phyloP scores from a whole-genome alignment of 768 basidiomycete species.

The Floccularia luteovirens region DNA sequence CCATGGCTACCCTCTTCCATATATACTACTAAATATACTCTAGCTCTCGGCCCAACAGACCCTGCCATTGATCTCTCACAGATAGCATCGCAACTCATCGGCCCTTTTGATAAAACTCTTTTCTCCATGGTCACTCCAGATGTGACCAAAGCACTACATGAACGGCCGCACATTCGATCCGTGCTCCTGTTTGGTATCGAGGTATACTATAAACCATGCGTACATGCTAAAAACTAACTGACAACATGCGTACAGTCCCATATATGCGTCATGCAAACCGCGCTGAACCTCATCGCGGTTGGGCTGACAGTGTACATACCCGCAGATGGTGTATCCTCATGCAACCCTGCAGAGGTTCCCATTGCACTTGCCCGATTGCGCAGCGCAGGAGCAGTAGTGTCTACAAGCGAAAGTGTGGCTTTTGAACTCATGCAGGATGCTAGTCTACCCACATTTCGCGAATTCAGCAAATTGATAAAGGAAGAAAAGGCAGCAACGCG shows the following conservation, averaged over 20 bases:
- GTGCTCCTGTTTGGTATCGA: constrained; percentile 86
- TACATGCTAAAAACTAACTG: background rate
- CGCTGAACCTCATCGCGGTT: constrained; percentile 52
- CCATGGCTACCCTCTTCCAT: constrained; percentile 1
- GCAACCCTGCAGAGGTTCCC: constrained; percentile 73
- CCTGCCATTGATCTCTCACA: constrained; percentile 49
- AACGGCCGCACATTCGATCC: constrained; percentile 40
- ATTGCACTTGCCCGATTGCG: constrained; percentile 65
- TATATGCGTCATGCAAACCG: constrained; percentile 83
- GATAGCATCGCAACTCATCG: constrained; percentile 50
- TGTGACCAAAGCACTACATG: constrained; percentile 41
- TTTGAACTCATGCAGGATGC: constrained; percentile 75
- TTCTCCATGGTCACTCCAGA: constrained; percentile 85
- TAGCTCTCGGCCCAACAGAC: constrained; percentile 65
- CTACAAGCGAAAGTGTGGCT: constrained; percentile 74
- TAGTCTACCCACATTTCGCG: constrained; percentile 55
- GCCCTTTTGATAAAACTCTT: constrained; percentile 64
- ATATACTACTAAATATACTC: background rate
- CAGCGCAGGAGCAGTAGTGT: constrained; percentile 66
- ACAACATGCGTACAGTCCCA: constrained; percentile 51
- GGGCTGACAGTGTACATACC: constrained; percentile 53
- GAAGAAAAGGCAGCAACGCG: constrained; percentile 64
- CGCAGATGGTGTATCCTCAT: constrained; percentile 81
- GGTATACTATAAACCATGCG: constrained; percentile 37
- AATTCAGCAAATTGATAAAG: constrained; percentile 66